Evolutionary conservation across 768 basidiomycete species (phyloP).

Genomic region (Russula virescens): DNA sequence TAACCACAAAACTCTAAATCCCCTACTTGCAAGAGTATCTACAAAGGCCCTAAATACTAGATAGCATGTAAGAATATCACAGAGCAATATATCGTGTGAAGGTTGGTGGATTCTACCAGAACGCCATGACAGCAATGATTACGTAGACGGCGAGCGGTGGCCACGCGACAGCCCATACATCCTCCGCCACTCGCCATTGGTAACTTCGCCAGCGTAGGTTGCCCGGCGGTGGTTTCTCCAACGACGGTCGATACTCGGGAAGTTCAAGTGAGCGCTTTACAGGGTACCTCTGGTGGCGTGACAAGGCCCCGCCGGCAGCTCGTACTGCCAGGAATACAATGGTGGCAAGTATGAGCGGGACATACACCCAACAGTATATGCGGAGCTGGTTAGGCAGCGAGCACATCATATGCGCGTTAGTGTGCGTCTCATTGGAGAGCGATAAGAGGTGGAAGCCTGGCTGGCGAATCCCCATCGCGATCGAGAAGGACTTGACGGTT

Average conservation of each 20-base stretch:
- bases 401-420: conserved; percentile 59
- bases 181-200: background rate
- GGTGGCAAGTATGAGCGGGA: conserved; percentile 60
- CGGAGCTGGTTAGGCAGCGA: conserved; percentile 78
- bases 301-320: background rate
- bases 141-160: conserved; percentile 9
- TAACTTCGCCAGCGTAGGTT: background rate
- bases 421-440: conserved; percentile 40
- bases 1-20: background rate
- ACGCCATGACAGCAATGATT: background rate
- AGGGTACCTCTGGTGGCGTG: background rate
- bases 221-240: background rate
- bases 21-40: background rate
- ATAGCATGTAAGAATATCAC: background rate
- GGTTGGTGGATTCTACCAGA: background rate
- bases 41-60: background rate
- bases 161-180: conserved; percentile 8
- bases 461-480: conserved; percentile 76
- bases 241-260: background rate
- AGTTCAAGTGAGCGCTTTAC: background rate
- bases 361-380: conserved; percentile 69
- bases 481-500: conserved; percentile 85
- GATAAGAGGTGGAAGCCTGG: conserved; percentile 92
- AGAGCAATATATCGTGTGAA: background rate
- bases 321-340: conserved; percentile 40